Base-by-base conservation (phyloP, 2,329 filamentous ascomycete species). In the Phaeosphaeria sp. region DNA sequence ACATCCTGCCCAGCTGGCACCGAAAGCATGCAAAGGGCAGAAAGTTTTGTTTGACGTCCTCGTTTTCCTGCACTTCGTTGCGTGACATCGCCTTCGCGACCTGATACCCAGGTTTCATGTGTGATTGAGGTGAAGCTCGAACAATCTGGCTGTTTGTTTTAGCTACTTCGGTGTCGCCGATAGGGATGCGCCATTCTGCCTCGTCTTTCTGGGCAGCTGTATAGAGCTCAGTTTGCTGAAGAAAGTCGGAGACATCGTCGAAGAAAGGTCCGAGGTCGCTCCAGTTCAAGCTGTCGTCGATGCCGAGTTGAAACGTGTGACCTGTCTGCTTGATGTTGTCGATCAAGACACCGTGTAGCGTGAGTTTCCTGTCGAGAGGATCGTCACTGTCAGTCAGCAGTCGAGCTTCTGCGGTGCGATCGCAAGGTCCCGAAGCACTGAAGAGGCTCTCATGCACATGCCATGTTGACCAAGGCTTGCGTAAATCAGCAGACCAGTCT, bases 121-220 rank as follows among this genome's bases (percentile, higher is more conserved):
- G 39, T 9, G 54, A 51, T 5, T 25, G 24, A 13, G 49, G 22
- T 11, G 42, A 30, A 6, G 56, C 50, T 6, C 50, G 40, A 5
- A 9, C 7, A 3, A 52, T 21, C 25, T 52, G 40, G 42, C 57
- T 49, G 36, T 42, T 54, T 6, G 27, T n/a, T 9, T 50, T 24
- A n/a, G 33, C 22, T 25, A 51, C n/a, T 25, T 64, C 56, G 30
- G 51, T 40, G 33, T 64, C 61, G 22, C 56, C 59, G 17, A 64
- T 47, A 17, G 56, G 59, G 13, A 62, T 55, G n/a, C 59, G 59
- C 59, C 56, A 62, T 40, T 50, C 27, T 17, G 51, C 61, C 40
- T 60, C 51, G 21, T 45, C 17, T 48, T 54, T 57, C 42, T 60
- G 47, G 8, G 21, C 6, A 17, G 18, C 6, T 30, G 44, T 48